phyloP scores from a whole-genome alignment of 2,329 filamentous ascomycete genomes.

The Mariannaea elegans region DNA sequence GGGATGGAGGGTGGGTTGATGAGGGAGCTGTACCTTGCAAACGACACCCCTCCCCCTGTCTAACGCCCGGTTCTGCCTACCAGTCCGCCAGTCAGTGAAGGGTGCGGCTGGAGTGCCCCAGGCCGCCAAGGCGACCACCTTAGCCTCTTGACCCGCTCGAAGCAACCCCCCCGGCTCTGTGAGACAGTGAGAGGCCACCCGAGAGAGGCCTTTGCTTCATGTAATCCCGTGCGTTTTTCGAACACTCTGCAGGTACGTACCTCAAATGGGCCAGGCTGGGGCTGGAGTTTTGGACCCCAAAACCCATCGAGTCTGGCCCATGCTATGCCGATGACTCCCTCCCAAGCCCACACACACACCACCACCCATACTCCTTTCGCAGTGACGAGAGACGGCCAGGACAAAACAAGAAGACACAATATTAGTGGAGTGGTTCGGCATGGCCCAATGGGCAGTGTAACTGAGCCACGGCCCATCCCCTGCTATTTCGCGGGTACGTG shows the following conservation, averaged over 20 bases:
- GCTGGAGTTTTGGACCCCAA: slow-evolving; percentile 17
- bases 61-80: slow-evolving; percentile 40
- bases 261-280: slow-evolving; percentile 11
- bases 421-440: neutral
- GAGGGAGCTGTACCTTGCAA: slow-evolving; percentile 9
- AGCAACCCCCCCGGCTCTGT: slow-evolving; percentile 3
- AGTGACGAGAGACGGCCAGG: neutral
- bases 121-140: slow-evolving; percentile 14
- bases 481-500: neutral
- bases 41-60: neutral
- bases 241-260: neutral
- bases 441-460: slow-evolving; percentile 19
- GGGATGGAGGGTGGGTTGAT: slow-evolving; percentile 7
- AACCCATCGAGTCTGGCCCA: slow-evolving; percentile 6
- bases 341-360: slow-evolving; percentile 7
- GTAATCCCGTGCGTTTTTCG: too few species aligned
- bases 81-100: slow-evolving; percentile 14
- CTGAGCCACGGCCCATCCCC: slow-evolving; percentile 13
- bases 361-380: slow-evolving; percentile 3
- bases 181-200: neutral
- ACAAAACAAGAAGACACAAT: neutral
- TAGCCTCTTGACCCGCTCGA: neutral
- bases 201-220: neutral
- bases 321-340: slow-evolving; percentile 38
- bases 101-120: slow-evolving; percentile 2